Evolutionary conservation across 129 eudicot genomes (phyloP), one percentile per base, ranked within the genome.

Genomic region (Escallonia herrerae): DNA sequence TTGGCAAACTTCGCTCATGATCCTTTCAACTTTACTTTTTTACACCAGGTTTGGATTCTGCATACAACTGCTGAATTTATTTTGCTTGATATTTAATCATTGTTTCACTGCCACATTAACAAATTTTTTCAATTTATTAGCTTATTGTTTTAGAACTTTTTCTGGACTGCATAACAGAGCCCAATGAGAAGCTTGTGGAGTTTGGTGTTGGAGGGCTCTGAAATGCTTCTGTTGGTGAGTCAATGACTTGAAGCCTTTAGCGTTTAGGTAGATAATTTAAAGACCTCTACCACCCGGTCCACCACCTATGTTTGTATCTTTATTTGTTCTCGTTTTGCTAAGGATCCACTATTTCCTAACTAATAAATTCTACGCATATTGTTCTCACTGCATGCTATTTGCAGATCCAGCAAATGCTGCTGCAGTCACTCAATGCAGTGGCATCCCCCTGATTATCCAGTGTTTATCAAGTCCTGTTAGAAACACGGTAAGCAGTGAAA

Each of bases 1-100:
- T 79, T 93, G 65, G 96, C 91, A 58, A 93, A 93, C 77, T 93
- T 93, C 72, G 95, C 96, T 37, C 88, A 93, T 74, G 98, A 93
- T 78, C 96, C 98, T 59, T 93, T 63, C 87, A 93, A 93, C 56
- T 88, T 77, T 62, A 72, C 84, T 48, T 85, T 70, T 66, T 64
- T 89, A 48, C 86, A 84, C 42, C 95, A 89, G 96, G 96, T 89
- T 66, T 38, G 51, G 67, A 48, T 56, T 40, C 5, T 55, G 4
- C 5, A 45, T 58, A 5, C 3, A 45, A 4, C 13, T 43, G 66
- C 53, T 65, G 45, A 1, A 12, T 55, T 22, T 56, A 15, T 22
- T 11, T 49, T 15, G 22, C 2, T 72, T 7, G 10, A 15, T 58
- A 41, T 51, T 54, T 13, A 3, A 46, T 40, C 3, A 37, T 6